Evolutionary conservation across 2,329 filamentous ascomycete genomes (phyloP), one percentile per base, ranked within the genome.

Genomic region (Ophiognomonia clavigignenti-juglandacearum): DNA sequence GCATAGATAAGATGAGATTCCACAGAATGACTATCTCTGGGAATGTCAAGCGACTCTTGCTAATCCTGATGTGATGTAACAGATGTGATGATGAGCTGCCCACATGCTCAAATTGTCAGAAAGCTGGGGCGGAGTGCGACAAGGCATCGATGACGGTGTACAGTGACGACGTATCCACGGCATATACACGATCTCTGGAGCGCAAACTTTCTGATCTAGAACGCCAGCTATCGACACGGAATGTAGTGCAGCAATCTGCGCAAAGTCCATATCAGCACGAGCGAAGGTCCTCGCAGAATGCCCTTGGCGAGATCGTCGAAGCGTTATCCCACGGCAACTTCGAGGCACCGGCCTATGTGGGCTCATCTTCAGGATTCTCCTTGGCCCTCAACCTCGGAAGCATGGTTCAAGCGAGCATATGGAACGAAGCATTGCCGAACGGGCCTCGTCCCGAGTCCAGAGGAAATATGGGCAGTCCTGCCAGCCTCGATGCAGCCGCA

Each of bases 361-460:
- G 38, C 19, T 24, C 70, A 8, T 74, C 72, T 18, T 74, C 71
- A 10, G 73, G 73, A 8, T 63, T 75, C 26, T 68, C 71, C 13
- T 55, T 77, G 37, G 73, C 73, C 5, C 63, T 70, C 8, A 72
- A 75, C 51, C 61, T 77, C 7, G 71, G 73, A 19, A 71, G 74
- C 42, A 76, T 77, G 70, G 72, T 76, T 8, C 73, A 76, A 53
- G 70, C 72, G 0, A 75, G 72, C 16, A 72, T 75, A 1, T 76
- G 73, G 73, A 74, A 74, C 40, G 75, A 76, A 51, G 69, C 72
- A 2, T 58, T 75, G n/a, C 59, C 56, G 20, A 51, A 44, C 34
- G 39, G 45, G 4, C 38, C 39, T 18, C 45, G 49, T 13, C 43
- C 31, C 34, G 44, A 45, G 19, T 40, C 40, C 22, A 44, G 42